Percentiles rank a stretch among this genome's conserved stretches.
phyloP scores from a whole-genome alignment of 768 basidiomycete species.

The Rhodotorula toruloides region DNA sequence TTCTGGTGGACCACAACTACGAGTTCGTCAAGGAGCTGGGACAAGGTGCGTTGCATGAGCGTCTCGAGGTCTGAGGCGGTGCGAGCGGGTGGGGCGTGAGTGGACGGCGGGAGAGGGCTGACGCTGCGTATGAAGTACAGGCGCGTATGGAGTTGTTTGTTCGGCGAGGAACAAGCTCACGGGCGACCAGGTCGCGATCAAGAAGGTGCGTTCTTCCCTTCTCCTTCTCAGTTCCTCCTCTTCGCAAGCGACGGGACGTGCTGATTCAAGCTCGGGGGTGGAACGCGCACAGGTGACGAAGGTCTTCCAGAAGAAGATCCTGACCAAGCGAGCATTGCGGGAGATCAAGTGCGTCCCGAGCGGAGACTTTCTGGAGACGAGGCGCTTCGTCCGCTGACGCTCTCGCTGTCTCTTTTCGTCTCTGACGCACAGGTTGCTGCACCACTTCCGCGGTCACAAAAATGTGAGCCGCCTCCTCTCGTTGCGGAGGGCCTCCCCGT shows the following conservation, averaged over 20 bases:
- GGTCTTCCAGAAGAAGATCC: slow-evolving; percentile 62
- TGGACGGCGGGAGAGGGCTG: neutral
- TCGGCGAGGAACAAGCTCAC: slow-evolving; percentile 62
- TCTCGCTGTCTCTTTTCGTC: slow-evolving; percentile 13
- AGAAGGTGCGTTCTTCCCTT: slow-evolving; percentile 66
- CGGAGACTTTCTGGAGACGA: no score
- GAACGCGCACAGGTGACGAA: slow-evolving; percentile 43
- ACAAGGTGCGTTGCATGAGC: slow-evolving; percentile 45
- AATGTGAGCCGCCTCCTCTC: slow-evolving; percentile 59
- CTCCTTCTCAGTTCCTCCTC: neutral
- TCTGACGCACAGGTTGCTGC: slow-evolving; percentile 60
- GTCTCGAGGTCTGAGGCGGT: slow-evolving; percentile 34
- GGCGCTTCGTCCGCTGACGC: neutral
- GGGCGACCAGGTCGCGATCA: slow-evolving; percentile 87
- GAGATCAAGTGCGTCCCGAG: slow-evolving; percentile 63
- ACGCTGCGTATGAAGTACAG: neutral
- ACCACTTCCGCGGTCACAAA: slow-evolving; percentile 98
- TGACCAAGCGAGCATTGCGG: slow-evolving; percentile 91
- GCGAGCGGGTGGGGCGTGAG: neutral
- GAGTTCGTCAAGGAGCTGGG: slow-evolving; percentile 89
- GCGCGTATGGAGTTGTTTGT: slow-evolving; percentile 37
- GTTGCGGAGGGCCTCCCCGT: neutral
- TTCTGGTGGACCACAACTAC: slow-evolving; percentile 81
- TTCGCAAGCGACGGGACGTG: neutral
- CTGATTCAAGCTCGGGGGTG: no score